Evolutionary conservation across 2,329 filamentous ascomycete species (phyloP).

Genomic region (Phialophora expanda): DNA sequence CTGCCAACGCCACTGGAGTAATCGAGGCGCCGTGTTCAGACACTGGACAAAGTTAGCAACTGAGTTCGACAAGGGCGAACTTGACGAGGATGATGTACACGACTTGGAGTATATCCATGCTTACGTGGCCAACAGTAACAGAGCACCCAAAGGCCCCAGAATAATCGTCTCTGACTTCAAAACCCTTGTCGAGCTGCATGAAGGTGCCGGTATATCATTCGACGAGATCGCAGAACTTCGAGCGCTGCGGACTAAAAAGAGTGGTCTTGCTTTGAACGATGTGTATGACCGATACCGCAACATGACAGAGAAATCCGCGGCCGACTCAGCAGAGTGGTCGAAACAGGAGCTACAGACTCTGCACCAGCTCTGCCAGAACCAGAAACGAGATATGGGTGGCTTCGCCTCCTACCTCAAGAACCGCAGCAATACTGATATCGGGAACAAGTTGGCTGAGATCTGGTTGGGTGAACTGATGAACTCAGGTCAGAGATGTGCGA

Average conservation of each 20-base stretch:
- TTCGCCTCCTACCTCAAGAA: conserved; percentile 23
- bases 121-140: conserved; percentile 21
- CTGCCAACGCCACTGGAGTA: conserved; percentile 31
- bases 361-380: conserved; percentile 25
- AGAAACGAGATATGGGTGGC: conserved; percentile 20
- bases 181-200: conserved; percentile 37
- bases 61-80: conserved; percentile 20
- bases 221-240: conserved; percentile 34
- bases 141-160: conserved; percentile 16
- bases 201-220: conserved; percentile 36
- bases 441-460: conserved; percentile 36
- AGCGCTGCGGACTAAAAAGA: conserved; percentile 30
- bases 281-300: conserved; percentile 34
- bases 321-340: conserved; percentile 27
- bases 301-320: not conserved
- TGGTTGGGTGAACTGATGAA: conserved; percentile 26
- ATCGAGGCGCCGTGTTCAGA: conserved; percentile 23
- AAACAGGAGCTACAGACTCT: conserved; percentile 27
- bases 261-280: conserved; percentile 26
- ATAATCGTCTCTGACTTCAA: conserved; percentile 33
- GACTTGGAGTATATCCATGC: conserved; percentile 34
- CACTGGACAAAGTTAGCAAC: conserved; percentile 33
- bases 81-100: conserved; percentile 33
- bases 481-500: not conserved
- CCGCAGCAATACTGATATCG: conserved; percentile 30